phyloP scores from a whole-genome alignment of 2,329 filamentous ascomycete genomes.

The Corniculantispora saksenae region DNA sequence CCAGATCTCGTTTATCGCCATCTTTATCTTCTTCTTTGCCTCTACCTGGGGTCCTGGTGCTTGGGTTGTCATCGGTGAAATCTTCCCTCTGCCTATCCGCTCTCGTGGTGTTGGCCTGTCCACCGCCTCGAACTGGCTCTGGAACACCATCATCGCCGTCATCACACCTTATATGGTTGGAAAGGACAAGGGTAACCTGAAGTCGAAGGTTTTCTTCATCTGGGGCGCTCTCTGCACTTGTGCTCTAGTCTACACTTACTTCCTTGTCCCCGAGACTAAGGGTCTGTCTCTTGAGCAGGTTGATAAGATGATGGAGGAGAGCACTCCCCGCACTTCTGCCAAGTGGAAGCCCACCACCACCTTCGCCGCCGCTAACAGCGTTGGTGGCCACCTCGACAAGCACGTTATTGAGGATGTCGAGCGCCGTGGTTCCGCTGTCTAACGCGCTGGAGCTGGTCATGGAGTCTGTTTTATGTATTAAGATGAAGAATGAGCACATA shows the following conservation, averaged over 20 bases:
- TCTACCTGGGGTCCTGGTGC: slow-evolving; percentile 83
- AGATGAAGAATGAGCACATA: slow-evolving; percentile 19
- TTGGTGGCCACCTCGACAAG: slow-evolving; percentile 39
- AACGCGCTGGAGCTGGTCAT: slow-evolving; percentile 18
- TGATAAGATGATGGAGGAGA: slow-evolving; percentile 88
- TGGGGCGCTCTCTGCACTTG: slow-evolving; percentile 68
- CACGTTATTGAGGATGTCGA: slow-evolving; percentile 30
- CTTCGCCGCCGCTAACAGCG: slow-evolving; percentile 56
- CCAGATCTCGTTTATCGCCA: slow-evolving; percentile 84
- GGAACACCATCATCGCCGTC: slow-evolving; percentile 74
- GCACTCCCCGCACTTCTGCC: slow-evolving; percentile 71
- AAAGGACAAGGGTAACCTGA: slow-evolving; percentile 62
- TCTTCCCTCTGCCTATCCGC: slow-evolving; percentile 86
- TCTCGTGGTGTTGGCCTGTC: slow-evolving; percentile 84
- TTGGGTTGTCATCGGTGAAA: slow-evolving; percentile 84
- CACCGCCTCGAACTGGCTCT: slow-evolving; percentile 89
- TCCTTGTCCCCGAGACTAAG: slow-evolving; percentile 74
- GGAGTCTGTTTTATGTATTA: slow-evolving; percentile 7
- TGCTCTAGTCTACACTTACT: slow-evolving; percentile 67
- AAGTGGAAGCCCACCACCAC: slow-evolving; percentile 74
- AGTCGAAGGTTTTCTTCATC: slow-evolving; percentile 72
- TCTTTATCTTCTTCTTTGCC: slow-evolving; percentile 93
- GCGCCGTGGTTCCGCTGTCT: slow-evolving; percentile 34
- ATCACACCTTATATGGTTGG: slow-evolving; percentile 75
- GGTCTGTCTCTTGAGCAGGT: slow-evolving; percentile 77